Percentiles rank a stretch among this genome's conserved stretches.
These are phyloP conservation scores for Oryza brachyantha DNA, from an alignment of 176 grass and related monocot genomes.

Conservation along the genomic window DNA sequence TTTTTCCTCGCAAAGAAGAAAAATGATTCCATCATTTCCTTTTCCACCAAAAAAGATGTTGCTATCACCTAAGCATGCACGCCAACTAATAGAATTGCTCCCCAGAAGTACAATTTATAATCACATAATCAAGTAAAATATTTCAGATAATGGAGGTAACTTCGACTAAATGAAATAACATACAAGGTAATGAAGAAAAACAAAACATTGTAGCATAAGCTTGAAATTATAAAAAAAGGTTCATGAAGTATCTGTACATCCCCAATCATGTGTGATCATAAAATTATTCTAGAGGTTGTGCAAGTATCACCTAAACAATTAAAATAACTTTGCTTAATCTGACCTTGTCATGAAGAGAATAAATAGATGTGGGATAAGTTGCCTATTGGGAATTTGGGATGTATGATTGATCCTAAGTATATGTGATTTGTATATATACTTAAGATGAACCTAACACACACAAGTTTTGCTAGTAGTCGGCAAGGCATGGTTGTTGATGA, in stretches of 20 bases:
- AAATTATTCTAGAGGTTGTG: not conserved
- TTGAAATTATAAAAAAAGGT: not conserved
- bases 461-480: not conserved
- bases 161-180: not conserved
- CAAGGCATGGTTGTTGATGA: not conserved
- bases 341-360: not conserved
- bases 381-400: too few species aligned
- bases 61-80: not conserved
- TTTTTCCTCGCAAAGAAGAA: not conserved
- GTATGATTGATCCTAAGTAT: not conserved
- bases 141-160: not conserved
- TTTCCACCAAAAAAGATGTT: not conserved
- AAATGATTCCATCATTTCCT: not conserved
- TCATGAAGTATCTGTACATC: not conserved
- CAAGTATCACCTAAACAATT: not conserved
- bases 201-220: not conserved
- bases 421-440: too few species aligned
- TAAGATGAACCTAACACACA: not conserved
- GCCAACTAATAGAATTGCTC: not conserved
- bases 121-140: not conserved
- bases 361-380: not conserved
- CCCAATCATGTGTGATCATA: not conserved
- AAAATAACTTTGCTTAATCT: not conserved
- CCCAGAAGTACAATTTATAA: not conserved
- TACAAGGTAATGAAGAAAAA: not conserved